phyloP scores from a whole-genome alignment of 495 filamentous ascomycete genomes.

The Venustampulla echinocandica region DNA sequence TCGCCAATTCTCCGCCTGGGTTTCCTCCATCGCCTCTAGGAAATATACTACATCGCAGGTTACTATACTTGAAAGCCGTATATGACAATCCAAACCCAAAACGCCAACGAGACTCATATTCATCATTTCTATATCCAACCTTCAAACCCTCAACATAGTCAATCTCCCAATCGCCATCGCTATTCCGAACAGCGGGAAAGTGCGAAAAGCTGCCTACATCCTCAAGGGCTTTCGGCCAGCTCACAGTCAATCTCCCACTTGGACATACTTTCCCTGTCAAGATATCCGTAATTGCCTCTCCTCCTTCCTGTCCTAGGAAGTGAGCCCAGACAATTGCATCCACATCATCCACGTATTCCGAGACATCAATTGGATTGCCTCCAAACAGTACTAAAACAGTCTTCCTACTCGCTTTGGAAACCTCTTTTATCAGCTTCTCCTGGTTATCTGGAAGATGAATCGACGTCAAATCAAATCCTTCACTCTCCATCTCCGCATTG shows the following conservation, averaged over 20 bases:
- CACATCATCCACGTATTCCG: slow-evolving; percentile 54
- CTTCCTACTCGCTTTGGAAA: slow-evolving; percentile 45
- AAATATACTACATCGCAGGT: slow-evolving; percentile 36
- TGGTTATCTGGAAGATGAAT: slow-evolving; percentile 36
- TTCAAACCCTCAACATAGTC: slow-evolving; percentile 69
- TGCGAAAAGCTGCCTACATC: slow-evolving; percentile 65
- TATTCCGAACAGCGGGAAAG: slow-evolving; percentile 54
- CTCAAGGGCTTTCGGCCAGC: slow-evolving; percentile 52
- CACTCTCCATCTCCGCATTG: slow-evolving; percentile 34
- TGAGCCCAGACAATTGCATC: slow-evolving; percentile 48
- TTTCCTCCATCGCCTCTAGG: slow-evolving; percentile 31
- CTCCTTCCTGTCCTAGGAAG: slow-evolving; percentile 56
- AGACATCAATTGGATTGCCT: slow-evolving; percentile 66
- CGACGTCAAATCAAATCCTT: slow-evolving; percentile 37
- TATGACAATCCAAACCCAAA: slow-evolving; percentile 80
- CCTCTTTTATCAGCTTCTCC: slow-evolving; percentile 44
- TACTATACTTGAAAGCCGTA: slow-evolving; percentile 58
- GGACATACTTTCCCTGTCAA: slow-evolving; percentile 56
- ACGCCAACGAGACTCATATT: slow-evolving; percentile 53
- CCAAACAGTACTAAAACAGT: slow-evolving; percentile 58
- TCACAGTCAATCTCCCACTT: slow-evolving; percentile 58
- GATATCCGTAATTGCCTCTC: slow-evolving; percentile 48
- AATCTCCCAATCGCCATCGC: slow-evolving; percentile 57
- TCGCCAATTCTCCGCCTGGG: slow-evolving; percentile 37
- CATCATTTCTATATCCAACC: slow-evolving; percentile 67